Evolutionary conservation across 78 protist species (phyloP).

Genomic region (Emiliania huxleyi): DNA sequence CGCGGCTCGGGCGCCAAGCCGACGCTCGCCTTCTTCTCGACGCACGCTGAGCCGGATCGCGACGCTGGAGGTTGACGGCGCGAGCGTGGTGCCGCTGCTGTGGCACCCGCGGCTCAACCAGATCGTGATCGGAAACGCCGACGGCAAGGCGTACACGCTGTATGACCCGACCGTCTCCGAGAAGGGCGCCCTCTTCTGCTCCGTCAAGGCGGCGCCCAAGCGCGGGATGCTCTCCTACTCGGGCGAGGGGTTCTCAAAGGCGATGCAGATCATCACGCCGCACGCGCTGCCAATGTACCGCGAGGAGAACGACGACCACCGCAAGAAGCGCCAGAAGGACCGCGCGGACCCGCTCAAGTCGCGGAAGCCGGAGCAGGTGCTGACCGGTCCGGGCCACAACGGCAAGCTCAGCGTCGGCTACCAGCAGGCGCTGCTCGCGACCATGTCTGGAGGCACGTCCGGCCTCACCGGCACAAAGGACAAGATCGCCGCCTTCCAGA

Average conservation of each 20-base stretch:
- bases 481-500: not conserved
- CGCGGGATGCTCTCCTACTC: not conserved
- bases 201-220: not conserved
- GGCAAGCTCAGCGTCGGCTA: not conserved
- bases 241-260: not conserved
- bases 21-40: not conserved
- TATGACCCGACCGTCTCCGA: not conserved
- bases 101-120: conserved; percentile 28
- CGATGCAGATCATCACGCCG: not conserved
- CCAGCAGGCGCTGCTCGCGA: not conserved
- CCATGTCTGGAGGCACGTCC: not conserved
- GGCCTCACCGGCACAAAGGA: not conserved
- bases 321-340: not conserved
- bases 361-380: not conserved
- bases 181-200: not conserved
- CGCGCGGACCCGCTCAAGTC: not conserved
- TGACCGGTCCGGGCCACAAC: not conserved
- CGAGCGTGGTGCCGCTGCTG: not conserved
- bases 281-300: not conserved
- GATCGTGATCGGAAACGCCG: not conserved
- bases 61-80: not conserved
- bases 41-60: not conserved
- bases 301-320: not conserved
- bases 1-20: not conserved
- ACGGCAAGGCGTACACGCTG: not conserved